Evolutionary conservation across 148 eudicot genomes (phyloP).

Genomic region (Heliamphora exappendiculata): DNA sequence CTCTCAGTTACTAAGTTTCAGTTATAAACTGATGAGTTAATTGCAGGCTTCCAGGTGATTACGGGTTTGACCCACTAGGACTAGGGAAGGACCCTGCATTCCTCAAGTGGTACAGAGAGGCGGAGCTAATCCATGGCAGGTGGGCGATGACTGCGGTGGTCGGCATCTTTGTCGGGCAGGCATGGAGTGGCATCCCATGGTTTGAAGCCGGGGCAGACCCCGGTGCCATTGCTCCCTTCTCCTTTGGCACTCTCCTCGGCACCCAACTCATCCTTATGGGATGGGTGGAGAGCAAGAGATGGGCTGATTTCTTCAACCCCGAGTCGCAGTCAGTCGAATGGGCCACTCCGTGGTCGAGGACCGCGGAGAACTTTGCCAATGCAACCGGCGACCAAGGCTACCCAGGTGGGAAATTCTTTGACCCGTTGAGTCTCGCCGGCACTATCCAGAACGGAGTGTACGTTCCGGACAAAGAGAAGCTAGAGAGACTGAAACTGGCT

Average conservation of each 20-base stretch:
- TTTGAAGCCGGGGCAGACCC: slow-evolving; percentile 96
- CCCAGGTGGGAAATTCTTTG: slow-evolving; percentile 96
- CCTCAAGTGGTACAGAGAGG: slow-evolving; percentile 96
- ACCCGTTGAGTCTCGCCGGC: slow-evolving; percentile 74
- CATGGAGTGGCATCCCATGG: slow-evolving; percentile 94
- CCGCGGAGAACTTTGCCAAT: slow-evolving; percentile 79
- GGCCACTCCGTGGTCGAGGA: slow-evolving; percentile 96
- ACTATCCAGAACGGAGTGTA: slow-evolving; percentile 52
- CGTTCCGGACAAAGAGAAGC: slow-evolving; percentile 62
- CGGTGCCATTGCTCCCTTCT: slow-evolving; percentile 84
- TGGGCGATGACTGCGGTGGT: slow-evolving; percentile 96
- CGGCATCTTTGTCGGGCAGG: slow-evolving; percentile 95
- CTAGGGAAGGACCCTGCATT: slow-evolving; percentile 97
- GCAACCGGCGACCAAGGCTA: slow-evolving; percentile 89
- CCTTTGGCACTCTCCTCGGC: slow-evolving; percentile 73
- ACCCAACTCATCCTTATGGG: slow-evolving; percentile 98
- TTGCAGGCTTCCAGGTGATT: slow-evolving; percentile 91
- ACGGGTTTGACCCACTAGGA: slow-evolving; percentile 91
- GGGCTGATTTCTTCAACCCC: slow-evolving; percentile 95
- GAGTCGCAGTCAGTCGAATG: slow-evolving; percentile 92
- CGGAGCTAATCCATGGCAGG: slow-evolving; percentile 95
- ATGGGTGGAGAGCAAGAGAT: slow-evolving; percentile 98
- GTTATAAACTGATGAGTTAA: too few relatives aligned
- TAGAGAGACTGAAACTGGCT: slow-evolving; percentile 85
- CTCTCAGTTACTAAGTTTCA: neutral